A percentile compares a stretch with the other conserved stretches of the same genome.
Evolutionary conservation across 306 rosid species (phyloP).

Genomic region (Amphicarpaea edgeworthii): DNA sequence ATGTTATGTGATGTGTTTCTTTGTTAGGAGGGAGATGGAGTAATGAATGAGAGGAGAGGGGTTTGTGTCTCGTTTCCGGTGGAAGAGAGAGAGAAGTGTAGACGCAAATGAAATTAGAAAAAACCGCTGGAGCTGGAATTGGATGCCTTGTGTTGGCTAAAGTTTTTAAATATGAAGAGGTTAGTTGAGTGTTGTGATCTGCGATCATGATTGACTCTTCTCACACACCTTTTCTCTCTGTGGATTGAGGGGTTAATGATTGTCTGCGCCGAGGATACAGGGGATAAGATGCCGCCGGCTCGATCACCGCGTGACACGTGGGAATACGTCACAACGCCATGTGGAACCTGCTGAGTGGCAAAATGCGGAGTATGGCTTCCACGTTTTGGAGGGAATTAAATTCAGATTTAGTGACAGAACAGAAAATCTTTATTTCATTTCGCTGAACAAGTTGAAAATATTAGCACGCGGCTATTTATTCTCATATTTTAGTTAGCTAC

Average conservation of each 20-base stretch:
- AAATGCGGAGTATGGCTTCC: slow-evolving; percentile 13
- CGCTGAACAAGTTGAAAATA: no score
- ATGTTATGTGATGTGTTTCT: neutral
- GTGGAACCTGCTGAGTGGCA: slow-evolving; percentile 37
- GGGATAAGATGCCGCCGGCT: slow-evolving; percentile 23
- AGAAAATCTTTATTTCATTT: no score
- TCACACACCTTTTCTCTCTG: neutral
- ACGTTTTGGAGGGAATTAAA: slow-evolving; percentile 43
- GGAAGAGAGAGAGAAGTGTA: neutral
- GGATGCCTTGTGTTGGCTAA: neutral
- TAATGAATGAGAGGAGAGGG: slow-evolving; percentile 23
- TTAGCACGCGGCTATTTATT: neutral
- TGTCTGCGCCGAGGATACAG: slow-evolving; percentile 48
- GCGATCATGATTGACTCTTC: slow-evolving; percentile 39
- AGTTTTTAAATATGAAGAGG: slow-evolving; percentile 55
- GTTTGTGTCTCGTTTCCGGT: slow-evolving; percentile 23
- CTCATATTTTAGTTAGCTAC: neutral
- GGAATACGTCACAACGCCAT: neutral
- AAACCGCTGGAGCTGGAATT: slow-evolving; percentile 32
- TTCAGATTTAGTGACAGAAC: slow-evolving; percentile 23
- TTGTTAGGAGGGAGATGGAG: neutral
- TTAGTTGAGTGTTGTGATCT: slow-evolving; percentile 48
- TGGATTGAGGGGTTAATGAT: slow-evolving; percentile 23
- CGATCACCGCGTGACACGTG: slow-evolving; percentile 42
- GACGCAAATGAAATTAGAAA: slow-evolving; percentile 21